Evolutionary conservation across 768 basidiomycete species (phyloP).

Genomic region (Epithele typhae): DNA sequence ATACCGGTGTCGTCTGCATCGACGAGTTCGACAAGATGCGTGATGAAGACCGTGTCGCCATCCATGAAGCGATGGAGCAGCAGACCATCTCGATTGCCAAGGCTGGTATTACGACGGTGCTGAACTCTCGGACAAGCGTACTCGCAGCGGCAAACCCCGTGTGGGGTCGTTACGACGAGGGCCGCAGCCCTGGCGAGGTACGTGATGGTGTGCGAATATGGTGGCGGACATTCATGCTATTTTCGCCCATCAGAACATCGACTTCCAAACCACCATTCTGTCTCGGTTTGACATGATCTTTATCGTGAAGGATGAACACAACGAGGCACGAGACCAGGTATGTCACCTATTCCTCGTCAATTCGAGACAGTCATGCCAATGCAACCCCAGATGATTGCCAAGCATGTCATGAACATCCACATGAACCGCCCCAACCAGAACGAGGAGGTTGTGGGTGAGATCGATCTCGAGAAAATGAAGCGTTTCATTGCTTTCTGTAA

Average conservation of each 20-base stretch:
- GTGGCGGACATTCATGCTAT: too few species aligned
- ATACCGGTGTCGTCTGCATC: conserved; percentile 97
- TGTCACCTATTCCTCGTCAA: conserved; percentile 17
- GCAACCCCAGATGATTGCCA: conserved; percentile 80
- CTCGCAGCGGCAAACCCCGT: conserved; percentile 98
- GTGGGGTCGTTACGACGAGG: conserved; percentile 96
- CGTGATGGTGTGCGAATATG: conserved; percentile 4
- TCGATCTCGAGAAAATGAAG: conserved; percentile 98
- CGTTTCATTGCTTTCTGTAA: conserved; percentile 96
- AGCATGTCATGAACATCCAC: conserved; percentile 98
- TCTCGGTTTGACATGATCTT: conserved; percentile 99
- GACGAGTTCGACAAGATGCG: conserved; percentile 99
- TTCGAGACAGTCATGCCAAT: background rate
- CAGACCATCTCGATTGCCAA: conserved; percentile 99
- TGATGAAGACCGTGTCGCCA: conserved; percentile 97
- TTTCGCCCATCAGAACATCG: conserved; percentile 87
- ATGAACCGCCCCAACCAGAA: conserved; percentile 84
- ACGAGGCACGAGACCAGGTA: conserved; percentile 88
- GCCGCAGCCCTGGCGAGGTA: conserved; percentile 91
- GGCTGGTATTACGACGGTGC: conserved; percentile 95
- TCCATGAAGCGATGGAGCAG: conserved; percentile 99
- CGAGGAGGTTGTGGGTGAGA: conserved; percentile 75
- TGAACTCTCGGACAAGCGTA: conserved; percentile 94
- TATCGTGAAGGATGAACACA: conserved; percentile 97
- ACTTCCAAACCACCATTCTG: conserved; percentile 96